A percentile compares a stretch with the other conserved stretches of the same genome.
Evolutionary conservation across 2,329 filamentous ascomycete genomes (phyloP).

Genomic region (Periconia digitata): DNA sequence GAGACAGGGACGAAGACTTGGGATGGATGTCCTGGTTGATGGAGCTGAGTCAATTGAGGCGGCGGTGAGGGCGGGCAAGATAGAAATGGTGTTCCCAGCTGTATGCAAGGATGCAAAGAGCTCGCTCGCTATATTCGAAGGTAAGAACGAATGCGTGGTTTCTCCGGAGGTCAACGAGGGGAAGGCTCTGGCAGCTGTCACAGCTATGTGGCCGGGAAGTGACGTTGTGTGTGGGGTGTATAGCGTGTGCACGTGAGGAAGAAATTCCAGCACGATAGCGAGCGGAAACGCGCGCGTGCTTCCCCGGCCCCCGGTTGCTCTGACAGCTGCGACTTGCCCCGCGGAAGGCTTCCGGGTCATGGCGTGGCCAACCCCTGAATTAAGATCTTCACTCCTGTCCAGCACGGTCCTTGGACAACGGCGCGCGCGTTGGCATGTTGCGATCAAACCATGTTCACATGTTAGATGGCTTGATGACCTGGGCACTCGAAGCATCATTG

Average conservation of each 20-base stretch:
- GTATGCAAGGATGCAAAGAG: not conserved
- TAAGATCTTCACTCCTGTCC: not conserved
- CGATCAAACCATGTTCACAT: no score
- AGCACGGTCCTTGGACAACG: not conserved
- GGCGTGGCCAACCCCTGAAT: not conserved
- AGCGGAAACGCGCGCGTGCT: slow-evolving; percentile 1
- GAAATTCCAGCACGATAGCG: not conserved
- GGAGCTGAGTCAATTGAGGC: not conserved
- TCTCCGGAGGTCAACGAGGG: no score
- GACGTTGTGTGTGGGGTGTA: not conserved
- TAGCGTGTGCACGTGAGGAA: not conserved
- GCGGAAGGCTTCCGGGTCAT: not conserved
- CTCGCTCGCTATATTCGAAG: no score
- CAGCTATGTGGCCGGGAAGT: not conserved
- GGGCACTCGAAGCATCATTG: no score
- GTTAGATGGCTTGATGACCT: no score
- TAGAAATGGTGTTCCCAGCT: no score
- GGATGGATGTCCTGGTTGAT: not conserved
- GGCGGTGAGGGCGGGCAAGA: not conserved
- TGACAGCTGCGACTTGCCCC: not conserved
- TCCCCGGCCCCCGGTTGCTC: not conserved
- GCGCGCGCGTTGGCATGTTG: no score
- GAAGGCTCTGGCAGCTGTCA: not conserved
- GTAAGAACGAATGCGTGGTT: no score
- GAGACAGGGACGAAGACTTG: not conserved